phyloP scores from a whole-genome alignment of 495 filamentous ascomycete genomes.

The Neurospora sp. region DNA sequence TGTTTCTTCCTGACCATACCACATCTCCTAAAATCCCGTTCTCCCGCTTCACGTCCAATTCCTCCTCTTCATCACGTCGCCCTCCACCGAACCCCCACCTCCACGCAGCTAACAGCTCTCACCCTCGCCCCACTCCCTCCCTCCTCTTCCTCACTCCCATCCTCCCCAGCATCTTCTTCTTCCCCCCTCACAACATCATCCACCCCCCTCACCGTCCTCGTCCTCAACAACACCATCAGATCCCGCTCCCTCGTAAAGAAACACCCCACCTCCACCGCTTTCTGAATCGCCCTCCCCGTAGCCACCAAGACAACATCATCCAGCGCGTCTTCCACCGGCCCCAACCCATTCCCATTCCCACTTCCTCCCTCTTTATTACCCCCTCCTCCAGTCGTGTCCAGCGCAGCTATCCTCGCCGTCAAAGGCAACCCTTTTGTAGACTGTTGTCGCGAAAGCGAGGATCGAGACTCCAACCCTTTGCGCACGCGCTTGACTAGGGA shows the following conservation, averaged over 20 bases:
- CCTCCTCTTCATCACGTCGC: background rate
- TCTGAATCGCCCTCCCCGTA: slow-evolving; percentile 70
- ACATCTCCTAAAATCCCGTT: background rate
- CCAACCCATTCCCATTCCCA: background rate
- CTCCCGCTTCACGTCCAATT: background rate
- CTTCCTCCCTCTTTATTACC: background rate
- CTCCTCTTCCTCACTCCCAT: slow-evolving; percentile 27
- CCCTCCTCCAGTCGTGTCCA: slow-evolving; percentile 13
- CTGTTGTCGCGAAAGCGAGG: slow-evolving; percentile 48
- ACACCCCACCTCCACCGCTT: slow-evolving; percentile 50
- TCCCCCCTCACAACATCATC: slow-evolving; percentile 53
- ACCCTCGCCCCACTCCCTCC: slow-evolving; percentile 52
- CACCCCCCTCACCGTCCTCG: slow-evolving; percentile 55
- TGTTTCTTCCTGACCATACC: background rate
- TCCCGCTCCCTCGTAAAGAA: slow-evolving; percentile 53
- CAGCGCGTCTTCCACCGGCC: slow-evolving; percentile 9
- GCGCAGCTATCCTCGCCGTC: slow-evolving; percentile 31
- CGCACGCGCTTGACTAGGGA: slow-evolving; percentile 71
- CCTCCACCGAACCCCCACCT: slow-evolving; percentile 22
- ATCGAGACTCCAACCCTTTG: slow-evolving; percentile 58
- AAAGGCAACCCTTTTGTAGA: slow-evolving; percentile 25
- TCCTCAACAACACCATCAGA: slow-evolving; percentile 46
- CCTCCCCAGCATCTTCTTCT: slow-evolving; percentile 38
- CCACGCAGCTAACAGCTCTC: slow-evolving; percentile 32
- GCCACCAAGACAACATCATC: slow-evolving; percentile 63